phyloP scores from a whole-genome alignment of 1,139 yeast species.

The Hyphopichia burtonii region DNA sequence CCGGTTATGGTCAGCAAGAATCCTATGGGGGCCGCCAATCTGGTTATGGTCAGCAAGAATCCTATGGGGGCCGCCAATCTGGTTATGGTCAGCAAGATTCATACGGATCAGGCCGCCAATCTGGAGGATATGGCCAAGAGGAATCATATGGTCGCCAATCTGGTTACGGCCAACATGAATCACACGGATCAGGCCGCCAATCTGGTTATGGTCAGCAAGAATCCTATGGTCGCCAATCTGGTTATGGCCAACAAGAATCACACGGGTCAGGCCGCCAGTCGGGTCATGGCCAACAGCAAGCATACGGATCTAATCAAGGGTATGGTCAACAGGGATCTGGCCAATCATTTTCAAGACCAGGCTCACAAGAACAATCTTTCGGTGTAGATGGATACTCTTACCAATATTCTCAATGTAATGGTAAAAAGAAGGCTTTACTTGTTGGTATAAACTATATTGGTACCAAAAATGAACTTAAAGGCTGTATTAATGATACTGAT shows the following conservation, averaged over 20 bases:
- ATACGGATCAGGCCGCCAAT: background rate
- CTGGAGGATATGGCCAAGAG: slow-evolving; percentile 1
- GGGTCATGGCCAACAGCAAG: background rate
- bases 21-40: background rate
- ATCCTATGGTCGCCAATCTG: background rate
- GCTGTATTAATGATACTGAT: slow-evolving; percentile 82
- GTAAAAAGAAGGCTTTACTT: slow-evolving; percentile 75
- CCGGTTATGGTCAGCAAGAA: no score
- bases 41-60: background rate
- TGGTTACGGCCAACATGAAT: background rate
- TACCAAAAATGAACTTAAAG: slow-evolving; percentile 63
- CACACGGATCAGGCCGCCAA: background rate
- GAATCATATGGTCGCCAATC: background rate
- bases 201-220: slow-evolving; percentile 1
- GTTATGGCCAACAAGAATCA: background rate
- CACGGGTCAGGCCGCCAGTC: background rate
- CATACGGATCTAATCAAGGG: no score
- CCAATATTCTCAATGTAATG: slow-evolving; percentile 76
- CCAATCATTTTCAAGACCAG: slow-evolving; percentile 20
- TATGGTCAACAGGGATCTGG: slow-evolving; percentile 1
- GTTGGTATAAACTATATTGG: slow-evolving; percentile 89
- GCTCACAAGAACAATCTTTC: slow-evolving; percentile 6
- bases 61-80: background rate
- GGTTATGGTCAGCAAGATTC: background rate
- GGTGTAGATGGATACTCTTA: slow-evolving; percentile 19